Percentiles rank a stretch among this genome's conserved stretches.
Conservation (phyloP, 495 filamentous ascomycete genomes). For the Xylaria castorea region DNA sequence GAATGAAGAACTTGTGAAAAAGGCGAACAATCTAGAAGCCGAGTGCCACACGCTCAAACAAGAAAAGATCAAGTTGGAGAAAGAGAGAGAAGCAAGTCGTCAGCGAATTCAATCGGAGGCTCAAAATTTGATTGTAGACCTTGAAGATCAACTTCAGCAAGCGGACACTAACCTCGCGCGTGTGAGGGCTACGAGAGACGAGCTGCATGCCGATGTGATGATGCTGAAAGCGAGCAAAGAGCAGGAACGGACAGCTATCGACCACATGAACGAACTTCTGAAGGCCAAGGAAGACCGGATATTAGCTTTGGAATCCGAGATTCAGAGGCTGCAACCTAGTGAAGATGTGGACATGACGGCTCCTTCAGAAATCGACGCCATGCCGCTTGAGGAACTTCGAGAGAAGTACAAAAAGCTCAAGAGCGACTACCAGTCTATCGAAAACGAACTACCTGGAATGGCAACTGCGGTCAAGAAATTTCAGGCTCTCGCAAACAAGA, state of each 20-base stretch:
- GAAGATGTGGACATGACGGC: constrained; percentile 51
- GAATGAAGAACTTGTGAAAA: constrained; percentile 89
- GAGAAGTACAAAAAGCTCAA: constrained; percentile 74
- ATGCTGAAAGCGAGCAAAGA: constrained; percentile 81
- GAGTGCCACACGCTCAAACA: constrained; percentile 84
- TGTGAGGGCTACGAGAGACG: constrained; percentile 81
- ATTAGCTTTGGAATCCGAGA: constrained; percentile 77
- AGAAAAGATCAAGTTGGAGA: constrained; percentile 81
- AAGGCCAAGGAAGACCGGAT: constrained; percentile 78
- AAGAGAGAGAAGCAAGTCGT: constrained; percentile 83
- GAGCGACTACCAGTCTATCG: constrained; percentile 80
- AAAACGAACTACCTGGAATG: constrained; percentile 84
- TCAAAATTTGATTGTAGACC: constrained; percentile 70
- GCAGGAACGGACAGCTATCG: constrained; percentile 69
- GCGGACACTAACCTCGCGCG: constrained; percentile 85
- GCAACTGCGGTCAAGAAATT: constrained; percentile 87
- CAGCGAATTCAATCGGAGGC: constrained; percentile 79
- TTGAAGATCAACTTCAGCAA: constrained; percentile 78
- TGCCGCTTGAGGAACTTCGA: constrained; percentile 72
- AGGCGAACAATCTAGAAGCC: constrained; percentile 90
- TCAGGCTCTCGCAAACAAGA: constrained; percentile 80
- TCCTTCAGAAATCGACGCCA: constrained; percentile 56
- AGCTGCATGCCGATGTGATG: constrained; percentile 78
- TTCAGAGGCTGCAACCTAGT: constrained; percentile 69
- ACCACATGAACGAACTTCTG: constrained; percentile 79